Conservation (phyloP, 129 eudicot genomes). For the Smallanthus sonchifolius region DNA sequence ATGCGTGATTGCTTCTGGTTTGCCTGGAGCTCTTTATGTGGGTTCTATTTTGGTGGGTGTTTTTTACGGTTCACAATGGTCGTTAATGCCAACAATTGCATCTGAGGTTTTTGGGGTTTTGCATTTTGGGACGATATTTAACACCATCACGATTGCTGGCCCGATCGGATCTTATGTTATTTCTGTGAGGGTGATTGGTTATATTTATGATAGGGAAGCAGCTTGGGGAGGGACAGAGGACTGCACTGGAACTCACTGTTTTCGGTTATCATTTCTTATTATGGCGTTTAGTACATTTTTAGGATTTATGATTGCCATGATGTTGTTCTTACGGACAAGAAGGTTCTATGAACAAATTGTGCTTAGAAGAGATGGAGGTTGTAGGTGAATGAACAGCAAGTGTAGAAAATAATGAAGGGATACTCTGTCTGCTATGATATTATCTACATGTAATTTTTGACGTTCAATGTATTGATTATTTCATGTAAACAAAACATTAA, state of each 20-base stretch:
- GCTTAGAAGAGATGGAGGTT: conserved; percentile 27
- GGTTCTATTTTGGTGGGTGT: conserved; percentile 71
- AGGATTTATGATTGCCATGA: conserved; percentile 51
- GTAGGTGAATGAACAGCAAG: conserved; percentile 3
- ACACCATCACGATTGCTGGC: conserved; percentile 62
- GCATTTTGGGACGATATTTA: conserved; percentile 83
- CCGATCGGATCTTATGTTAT: conserved; percentile 77
- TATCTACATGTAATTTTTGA: background rate
- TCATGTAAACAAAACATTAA: too few relatives aligned
- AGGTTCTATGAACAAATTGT: conserved; percentile 41
- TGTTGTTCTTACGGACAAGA: conserved; percentile 50
- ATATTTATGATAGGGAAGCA: conserved; percentile 60
- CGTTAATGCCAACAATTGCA: conserved; percentile 77
- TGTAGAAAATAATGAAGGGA: background rate
- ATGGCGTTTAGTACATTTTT: conserved; percentile 51
- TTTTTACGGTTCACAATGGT: conserved; percentile 85
- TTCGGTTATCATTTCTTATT: conserved; percentile 51
- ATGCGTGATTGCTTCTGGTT: conserved; percentile 61
- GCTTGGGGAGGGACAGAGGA: conserved; percentile 24
- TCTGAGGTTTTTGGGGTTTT: conserved; percentile 74
- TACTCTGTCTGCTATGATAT: background rate
- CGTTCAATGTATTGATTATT: background rate
- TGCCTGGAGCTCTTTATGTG: conserved; percentile 60
- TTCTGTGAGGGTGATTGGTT: conserved; percentile 74
- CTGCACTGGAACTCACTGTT: conserved; percentile 67